These are phyloP conservation scores for Jaltomata sinuosa DNA, from an alignment of 257 asterid species.

Conservation along the genomic window DNA sequence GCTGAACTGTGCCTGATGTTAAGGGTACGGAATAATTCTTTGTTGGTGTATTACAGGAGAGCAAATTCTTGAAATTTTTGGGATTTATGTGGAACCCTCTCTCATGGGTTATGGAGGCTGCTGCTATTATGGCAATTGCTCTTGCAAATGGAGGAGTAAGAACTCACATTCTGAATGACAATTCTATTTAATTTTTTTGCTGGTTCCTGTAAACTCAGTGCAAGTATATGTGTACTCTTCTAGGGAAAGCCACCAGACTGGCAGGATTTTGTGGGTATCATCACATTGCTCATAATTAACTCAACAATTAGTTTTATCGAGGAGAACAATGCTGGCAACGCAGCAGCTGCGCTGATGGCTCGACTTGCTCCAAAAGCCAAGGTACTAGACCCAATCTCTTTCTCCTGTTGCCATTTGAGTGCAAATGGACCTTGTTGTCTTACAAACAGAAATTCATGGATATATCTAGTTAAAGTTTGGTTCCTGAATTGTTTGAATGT, in stretches of 20 bases:
- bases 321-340: constrained; percentile 99
- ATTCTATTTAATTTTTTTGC: neutral
- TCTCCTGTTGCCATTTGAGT: neutral
- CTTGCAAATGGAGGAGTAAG: constrained; percentile 99
- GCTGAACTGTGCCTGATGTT: neutral
- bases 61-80: constrained; percentile 75
- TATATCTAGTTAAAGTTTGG: neutral
- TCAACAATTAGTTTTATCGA: constrained; percentile 92
- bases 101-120: constrained; percentile 99
- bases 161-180: neutral
- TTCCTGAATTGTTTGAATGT: neutral
- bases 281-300: constrained; percentile 77
- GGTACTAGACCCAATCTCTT: constrained; percentile 18
- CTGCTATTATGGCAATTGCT: constrained; percentile 97
- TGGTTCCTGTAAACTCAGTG: neutral
- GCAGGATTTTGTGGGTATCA: constrained; percentile 98
- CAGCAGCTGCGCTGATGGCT: constrained; percentile 99
- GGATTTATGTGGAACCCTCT: constrained; percentile 99
- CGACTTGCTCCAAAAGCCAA: constrained; percentile 95
- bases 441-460: neutral
- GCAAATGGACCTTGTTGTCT: neutral
- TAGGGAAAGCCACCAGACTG: constrained; percentile 99
- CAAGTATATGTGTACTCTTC: constrained; percentile 3
- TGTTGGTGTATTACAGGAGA: constrained; percentile 48
- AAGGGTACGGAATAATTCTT: neutral